Evolutionary conservation across 495 filamentous ascomycete genomes (phyloP), one percentile per base, ranked within the genome.

Genomic region (Pyronema omphalodes): DNA sequence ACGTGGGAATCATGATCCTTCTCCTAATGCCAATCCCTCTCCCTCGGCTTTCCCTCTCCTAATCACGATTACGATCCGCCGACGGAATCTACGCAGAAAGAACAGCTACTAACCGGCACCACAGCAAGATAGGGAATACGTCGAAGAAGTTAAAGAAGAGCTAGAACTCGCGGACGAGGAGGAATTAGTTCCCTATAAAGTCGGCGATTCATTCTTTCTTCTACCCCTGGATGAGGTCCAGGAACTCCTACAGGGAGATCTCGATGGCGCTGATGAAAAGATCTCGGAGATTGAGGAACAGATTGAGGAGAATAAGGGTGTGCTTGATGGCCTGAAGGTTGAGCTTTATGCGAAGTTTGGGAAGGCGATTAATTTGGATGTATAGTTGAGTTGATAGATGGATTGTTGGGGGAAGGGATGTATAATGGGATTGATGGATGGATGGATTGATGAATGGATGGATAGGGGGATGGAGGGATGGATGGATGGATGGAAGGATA

Each of bases 111-210:
- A 5, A 29, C 5, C 2, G 23, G 12, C 12, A 7, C 11, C 4
- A 17, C 61, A 98, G 93, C 94, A 98, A 71, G 91, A 96, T 63
- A 96, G 95, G 68, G 93, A 96, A 67, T 91, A 95, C 61, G 76
- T 96, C 5, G 87, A 94, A 59, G 91, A 98, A 66, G 76, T 96
- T 45, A 83, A 81, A 5, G 85, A 72, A 35, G 91, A 98, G 66
- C 74, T 98, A 12, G 91, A 96, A 68, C 77, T 98, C 6, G 88
- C 85, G 23, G 91, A 96, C 70, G 93, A 98, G 62, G 91, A 96
- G 55, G 88, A 94, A 29, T 75, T 82, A 55, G 76, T 98, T 9
- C 88, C 86, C 9, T 96, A 95, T 71, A 93, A 93, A 71, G 85
- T 98, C 53, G 91, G 91, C 39, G 93, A 98, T 67, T 80, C 87